Evolutionary conservation across 257 asterid genomes (phyloP).

Genomic region (Ajuga chamaepitys): DNA sequence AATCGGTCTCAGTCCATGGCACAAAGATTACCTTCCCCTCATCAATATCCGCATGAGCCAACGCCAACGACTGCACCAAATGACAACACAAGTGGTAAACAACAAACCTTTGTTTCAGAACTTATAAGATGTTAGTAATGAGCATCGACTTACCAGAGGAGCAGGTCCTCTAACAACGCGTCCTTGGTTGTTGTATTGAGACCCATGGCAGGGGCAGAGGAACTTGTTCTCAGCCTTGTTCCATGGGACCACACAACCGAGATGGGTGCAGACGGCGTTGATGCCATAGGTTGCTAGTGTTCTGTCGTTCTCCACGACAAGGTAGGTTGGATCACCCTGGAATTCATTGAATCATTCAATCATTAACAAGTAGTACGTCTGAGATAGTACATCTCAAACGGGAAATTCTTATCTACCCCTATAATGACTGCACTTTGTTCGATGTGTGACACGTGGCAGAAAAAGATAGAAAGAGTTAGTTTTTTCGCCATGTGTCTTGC

Average conservation of each 20-base stretch:
- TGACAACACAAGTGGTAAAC: neutral
- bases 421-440: no score
- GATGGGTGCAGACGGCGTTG: conserved; percentile 93
- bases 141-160: conserved; percentile 55
- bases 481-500: no score
- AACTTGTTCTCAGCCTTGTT: conserved; percentile 88
- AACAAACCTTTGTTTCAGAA: neutral
- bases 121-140: no score
- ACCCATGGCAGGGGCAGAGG: conserved; percentile 97
- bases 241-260: conserved; percentile 96
- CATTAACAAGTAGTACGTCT: neutral
- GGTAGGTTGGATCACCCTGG: conserved; percentile 97
- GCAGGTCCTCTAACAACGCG: conserved; percentile 94
- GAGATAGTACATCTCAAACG: no score
- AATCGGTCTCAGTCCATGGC: conserved; percentile 93
- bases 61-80: conserved; percentile 66
- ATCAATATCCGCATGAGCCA: conserved; percentile 86
- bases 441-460: no score
- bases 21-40: conserved; percentile 76
- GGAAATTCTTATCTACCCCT: no score
- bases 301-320: conserved; percentile 82
- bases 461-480: no score
- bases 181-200: conserved; percentile 94
- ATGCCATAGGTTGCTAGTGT: conserved; percentile 88
- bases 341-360: conserved; percentile 5